Percentiles rank a stretch among this genome's conserved stretches.
These are phyloP conservation scores for Chenopodium formosanum DNA, from an alignment of 148 eudicot species.

Conservation along the genomic window DNA sequence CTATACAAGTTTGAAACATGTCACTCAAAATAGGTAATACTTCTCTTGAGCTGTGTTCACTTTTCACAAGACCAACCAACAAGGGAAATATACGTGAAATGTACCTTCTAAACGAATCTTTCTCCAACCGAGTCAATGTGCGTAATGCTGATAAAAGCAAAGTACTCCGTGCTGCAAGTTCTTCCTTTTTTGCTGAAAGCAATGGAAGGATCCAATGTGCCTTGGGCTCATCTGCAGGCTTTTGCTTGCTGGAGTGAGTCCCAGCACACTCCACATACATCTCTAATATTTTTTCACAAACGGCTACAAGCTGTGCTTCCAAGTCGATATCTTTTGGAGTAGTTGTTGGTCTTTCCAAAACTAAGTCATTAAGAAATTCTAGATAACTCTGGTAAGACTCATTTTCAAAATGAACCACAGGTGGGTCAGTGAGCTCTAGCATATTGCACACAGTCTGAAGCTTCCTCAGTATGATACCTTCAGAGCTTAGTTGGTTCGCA, in stretches of 20 bases:
- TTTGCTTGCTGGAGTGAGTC: constrained; percentile 32
- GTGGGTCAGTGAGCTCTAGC: constrained; percentile 80
- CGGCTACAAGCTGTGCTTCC: constrained; percentile 50
- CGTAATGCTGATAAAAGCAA: constrained; percentile 60
- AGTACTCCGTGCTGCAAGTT: constrained; percentile 75
- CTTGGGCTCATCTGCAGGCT: constrained; percentile 27
- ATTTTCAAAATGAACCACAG: constrained; percentile 78
- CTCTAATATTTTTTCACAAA: constrained; percentile 63
- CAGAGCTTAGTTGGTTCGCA: constrained; percentile 67
- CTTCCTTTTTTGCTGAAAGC: constrained; percentile 76
- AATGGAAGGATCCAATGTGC: constrained; percentile 76
- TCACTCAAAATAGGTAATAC: constrained; percentile 31
- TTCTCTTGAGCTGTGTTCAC: constrained; percentile 37
- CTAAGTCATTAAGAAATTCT: constrained; percentile 60
- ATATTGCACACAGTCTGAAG: constrained; percentile 69
- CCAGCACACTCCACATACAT: constrained; percentile 78
- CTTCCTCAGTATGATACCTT: constrained; percentile 45
- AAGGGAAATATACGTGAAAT: constrained; percentile 64
- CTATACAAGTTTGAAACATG: constrained; percentile 38
- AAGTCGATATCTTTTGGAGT: constrained; percentile 47
- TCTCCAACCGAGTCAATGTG: constrained; percentile 51
- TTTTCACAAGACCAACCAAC: constrained; percentile 38
- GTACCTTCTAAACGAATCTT: constrained; percentile 51
- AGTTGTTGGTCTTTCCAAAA: constrained; percentile 35
- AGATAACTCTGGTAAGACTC: constrained; percentile 69